Percentiles rank a stretch among this genome's conserved stretches.
Conservation (phyloP, 2,329 filamentous ascomycete genomes). For the Didymella pomorum region DNA sequence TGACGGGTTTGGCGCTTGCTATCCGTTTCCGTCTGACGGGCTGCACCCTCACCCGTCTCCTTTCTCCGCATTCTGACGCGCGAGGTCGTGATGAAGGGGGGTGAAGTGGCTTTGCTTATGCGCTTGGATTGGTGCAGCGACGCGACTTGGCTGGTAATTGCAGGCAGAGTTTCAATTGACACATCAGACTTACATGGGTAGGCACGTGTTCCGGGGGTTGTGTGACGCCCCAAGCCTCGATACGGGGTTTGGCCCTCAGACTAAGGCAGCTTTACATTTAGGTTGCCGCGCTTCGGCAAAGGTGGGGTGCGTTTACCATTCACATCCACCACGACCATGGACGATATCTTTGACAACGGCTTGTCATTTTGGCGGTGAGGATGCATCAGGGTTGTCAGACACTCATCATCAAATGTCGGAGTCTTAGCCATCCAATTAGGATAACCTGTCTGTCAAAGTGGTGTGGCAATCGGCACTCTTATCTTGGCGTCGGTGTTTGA, state of each 20-base stretch:
- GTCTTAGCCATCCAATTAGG: not conserved
- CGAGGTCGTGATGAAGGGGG: not conserved
- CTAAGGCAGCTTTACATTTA: slow-evolving; percentile 4
- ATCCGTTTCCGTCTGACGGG: not conserved
- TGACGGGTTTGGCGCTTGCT: not conserved
- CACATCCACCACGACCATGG: not conserved
- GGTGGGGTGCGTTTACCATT: slow-evolving; percentile 2
- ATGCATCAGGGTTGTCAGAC: not conserved
- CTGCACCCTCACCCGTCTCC: not conserved
- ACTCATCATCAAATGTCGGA: not conserved
- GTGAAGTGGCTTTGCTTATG: slow-evolving; percentile 2
- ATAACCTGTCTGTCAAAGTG: not conserved
- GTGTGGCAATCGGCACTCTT: not conserved
- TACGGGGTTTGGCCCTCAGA: slow-evolving; percentile 7
- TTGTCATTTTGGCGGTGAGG: slow-evolving; percentile 10
- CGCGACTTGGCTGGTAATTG: not conserved
- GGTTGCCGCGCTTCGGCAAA: slow-evolving; percentile 1
- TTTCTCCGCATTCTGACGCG: not conserved
- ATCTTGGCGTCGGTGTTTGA: slow-evolving; percentile 4
- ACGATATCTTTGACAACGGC: not conserved
- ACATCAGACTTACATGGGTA: not conserved
- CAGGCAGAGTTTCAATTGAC: not conserved
- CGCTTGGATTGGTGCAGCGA: not conserved
- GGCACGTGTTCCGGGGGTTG: slow-evolving; percentile 1
- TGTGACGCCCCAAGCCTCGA: slow-evolving; percentile 8